A percentile compares a stretch with the other conserved stretches of the same genome.
Conservation (phyloP, 2,329 filamentous ascomycete genomes). For the Aspergillus aculeatus region DNA sequence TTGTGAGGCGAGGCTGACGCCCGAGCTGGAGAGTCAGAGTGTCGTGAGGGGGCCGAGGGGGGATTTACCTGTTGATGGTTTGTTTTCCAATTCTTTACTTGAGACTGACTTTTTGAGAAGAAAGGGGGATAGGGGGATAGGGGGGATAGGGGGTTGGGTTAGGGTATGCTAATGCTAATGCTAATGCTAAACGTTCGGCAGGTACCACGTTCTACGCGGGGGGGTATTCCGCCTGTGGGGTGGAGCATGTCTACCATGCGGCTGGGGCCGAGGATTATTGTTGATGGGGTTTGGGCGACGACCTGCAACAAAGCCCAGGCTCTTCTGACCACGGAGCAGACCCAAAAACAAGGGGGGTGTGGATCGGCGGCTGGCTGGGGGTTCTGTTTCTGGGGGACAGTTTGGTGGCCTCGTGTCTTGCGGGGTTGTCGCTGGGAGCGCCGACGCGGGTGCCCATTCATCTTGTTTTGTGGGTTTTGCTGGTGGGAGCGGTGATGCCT, state of each 20-base stretch:
- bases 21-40: conserved; percentile 20
- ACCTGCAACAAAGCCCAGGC: too few species aligned
- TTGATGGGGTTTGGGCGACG: neutral
- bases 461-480: too few species aligned
- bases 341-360: neutral
- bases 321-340: too few species aligned
- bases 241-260: conserved; percentile 9
- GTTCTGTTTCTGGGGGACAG: neutral
- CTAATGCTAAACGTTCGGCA: neutral
- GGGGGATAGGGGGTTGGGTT: neutral
- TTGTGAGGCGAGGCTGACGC: conserved; percentile 40
- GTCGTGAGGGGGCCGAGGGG: conserved; percentile 33
- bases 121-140: neutral
- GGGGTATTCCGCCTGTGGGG: conserved; percentile 2
- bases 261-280: conserved; percentile 7
- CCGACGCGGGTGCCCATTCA: too few species aligned
- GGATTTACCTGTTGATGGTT: conserved; percentile 35
- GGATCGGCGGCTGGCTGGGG: neutral
- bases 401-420: neutral
- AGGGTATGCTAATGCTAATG: neutral
- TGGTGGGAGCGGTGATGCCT: too few species aligned
- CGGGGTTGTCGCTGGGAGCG: too few species aligned
- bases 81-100: conserved; percentile 8
- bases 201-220: conserved; percentile 11
- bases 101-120: neutral